Conservation (phyloP, 208 protist species). For the Leishmania gerbilli region DNA sequence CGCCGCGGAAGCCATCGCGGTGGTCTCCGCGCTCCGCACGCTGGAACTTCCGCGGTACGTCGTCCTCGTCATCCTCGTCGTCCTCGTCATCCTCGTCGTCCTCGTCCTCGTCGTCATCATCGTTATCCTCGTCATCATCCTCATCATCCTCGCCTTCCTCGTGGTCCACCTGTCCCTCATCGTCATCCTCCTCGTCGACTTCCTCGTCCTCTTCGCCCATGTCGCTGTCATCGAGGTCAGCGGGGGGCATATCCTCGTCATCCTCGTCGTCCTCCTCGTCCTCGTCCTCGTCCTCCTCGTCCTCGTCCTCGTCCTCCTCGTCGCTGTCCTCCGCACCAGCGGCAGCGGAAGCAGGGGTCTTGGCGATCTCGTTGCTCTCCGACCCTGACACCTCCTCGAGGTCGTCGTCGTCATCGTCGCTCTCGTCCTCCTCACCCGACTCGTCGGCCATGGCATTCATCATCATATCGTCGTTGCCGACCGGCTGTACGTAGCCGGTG, state of each 20-base stretch:
- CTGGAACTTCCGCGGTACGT: conserved; percentile 76
- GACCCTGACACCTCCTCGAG: conserved; percentile 35
- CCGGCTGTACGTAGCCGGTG: conserved; percentile 86
- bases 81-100: conserved; percentile 44
- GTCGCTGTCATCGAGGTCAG: conserved; percentile 1
- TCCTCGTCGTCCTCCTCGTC: conserved; percentile 25
- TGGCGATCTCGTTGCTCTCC: conserved; percentile 36
- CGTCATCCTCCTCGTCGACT: conserved; percentile 27
- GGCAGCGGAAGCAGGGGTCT: conserved; percentile 10
- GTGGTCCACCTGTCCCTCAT: conserved; percentile 25
- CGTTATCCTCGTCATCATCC: conserved; percentile 16
- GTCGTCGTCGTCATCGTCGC: conserved; percentile 48
- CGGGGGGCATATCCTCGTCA: conserved; percentile 9
- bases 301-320: conserved; percentile 25
- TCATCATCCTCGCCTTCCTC: conserved; percentile 30
- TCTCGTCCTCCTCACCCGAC: conserved; percentile 29
- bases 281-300: conserved; percentile 40
- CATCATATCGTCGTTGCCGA: conserved; percentile 67
- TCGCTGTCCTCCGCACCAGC: conserved; percentile 30
- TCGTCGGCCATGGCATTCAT: conserved; percentile 45
- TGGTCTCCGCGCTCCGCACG: conserved; percentile 60
- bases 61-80: conserved; percentile 40
- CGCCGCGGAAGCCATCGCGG: conserved; percentile 47
- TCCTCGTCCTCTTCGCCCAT: conserved; percentile 19
- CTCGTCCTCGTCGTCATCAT: conserved; percentile 32